Evolutionary conservation across 257 asterid species (phyloP).

Genomic region (Echium plantagineum): DNA sequence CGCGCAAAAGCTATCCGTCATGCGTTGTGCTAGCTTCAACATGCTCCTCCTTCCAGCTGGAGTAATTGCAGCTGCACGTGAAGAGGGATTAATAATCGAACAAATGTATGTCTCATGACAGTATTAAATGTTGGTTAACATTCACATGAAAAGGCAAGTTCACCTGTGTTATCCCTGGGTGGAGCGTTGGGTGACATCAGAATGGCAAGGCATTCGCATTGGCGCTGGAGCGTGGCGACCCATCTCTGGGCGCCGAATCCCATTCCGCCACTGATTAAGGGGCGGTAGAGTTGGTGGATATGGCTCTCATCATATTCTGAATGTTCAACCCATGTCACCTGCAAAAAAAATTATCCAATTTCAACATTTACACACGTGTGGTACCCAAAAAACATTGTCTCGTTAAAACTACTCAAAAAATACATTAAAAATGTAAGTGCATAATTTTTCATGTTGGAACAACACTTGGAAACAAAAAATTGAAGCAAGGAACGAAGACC

Average conservation of each 20-base stretch:
- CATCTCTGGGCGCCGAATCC: slow-evolving; percentile 81
- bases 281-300: slow-evolving; percentile 41
- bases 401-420: too few species aligned
- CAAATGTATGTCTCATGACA: too few species aligned
- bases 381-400: too few species aligned
- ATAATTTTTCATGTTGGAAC: too few species aligned
- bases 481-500: too few species aligned
- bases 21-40: slow-evolving; percentile 59
- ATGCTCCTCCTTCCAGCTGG: slow-evolving; percentile 48
- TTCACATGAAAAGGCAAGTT: not conserved
- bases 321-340: slow-evolving; percentile 90
- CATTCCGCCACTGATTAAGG: slow-evolving; percentile 58
- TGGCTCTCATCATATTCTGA: slow-evolving; percentile 47
- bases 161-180: slow-evolving; percentile 44
- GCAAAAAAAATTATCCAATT: slow-evolving; percentile 9
- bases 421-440: too few species aligned
- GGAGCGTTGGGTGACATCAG: slow-evolving; percentile 38
- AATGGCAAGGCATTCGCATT: slow-evolving; percentile 44
- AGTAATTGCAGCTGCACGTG: slow-evolving; percentile 30
- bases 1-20: slow-evolving; percentile 57
- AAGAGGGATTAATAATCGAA: not conserved
- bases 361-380: too few species aligned
- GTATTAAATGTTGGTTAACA: not conserved
- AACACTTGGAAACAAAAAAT: too few species aligned
- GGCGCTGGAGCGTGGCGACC: slow-evolving; percentile 55